Conservation (phyloP, 805 yeast species). For the Yamadazyma akitaensis region DNA sequence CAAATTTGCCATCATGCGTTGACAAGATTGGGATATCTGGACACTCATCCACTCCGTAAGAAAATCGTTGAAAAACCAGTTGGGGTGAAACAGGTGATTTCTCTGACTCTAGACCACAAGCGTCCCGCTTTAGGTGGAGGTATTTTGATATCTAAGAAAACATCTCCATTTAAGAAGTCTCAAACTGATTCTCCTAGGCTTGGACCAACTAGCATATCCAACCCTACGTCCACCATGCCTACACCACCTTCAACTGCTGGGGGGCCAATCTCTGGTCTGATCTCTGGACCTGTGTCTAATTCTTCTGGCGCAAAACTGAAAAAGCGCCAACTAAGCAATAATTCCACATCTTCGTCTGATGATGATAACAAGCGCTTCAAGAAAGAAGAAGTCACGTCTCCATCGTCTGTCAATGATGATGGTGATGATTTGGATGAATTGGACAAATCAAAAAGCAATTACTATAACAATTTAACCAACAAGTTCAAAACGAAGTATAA, state of each 20-base stretch:
- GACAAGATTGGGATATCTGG: constrained; percentile 40
- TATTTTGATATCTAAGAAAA: constrained; percentile 13
- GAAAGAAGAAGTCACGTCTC: constrained; percentile 28
- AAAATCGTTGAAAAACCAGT: constrained; percentile 21
- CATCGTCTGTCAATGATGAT: constrained; percentile 31
- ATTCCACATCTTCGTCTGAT: constrained; percentile 13
- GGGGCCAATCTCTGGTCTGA: background rate
- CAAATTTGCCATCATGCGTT: constrained; percentile 36
- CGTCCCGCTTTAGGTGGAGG: constrained; percentile 21
- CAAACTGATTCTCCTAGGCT: constrained; percentile 17
- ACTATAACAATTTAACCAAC: constrained; percentile 41
- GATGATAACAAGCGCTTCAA: constrained; percentile 13
- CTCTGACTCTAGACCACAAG: background rate
- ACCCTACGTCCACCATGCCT: background rate
- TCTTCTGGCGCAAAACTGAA: constrained; percentile 2
- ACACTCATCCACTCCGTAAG: constrained; percentile 40
- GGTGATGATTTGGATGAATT: constrained; percentile 12
- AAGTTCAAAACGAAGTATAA: constrained; percentile 47
- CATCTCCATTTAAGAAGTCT: constrained; percentile 14
- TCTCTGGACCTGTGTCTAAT: background rate
- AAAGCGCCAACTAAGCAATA: constrained; percentile 7
- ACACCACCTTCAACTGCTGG: background rate
- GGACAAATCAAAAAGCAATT: constrained; percentile 23
- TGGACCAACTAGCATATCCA: constrained; percentile 1
- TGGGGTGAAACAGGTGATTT: background rate